Conservation (phyloP, 192 early-diverging fungal species). For the Coemansia sp. region DNA sequence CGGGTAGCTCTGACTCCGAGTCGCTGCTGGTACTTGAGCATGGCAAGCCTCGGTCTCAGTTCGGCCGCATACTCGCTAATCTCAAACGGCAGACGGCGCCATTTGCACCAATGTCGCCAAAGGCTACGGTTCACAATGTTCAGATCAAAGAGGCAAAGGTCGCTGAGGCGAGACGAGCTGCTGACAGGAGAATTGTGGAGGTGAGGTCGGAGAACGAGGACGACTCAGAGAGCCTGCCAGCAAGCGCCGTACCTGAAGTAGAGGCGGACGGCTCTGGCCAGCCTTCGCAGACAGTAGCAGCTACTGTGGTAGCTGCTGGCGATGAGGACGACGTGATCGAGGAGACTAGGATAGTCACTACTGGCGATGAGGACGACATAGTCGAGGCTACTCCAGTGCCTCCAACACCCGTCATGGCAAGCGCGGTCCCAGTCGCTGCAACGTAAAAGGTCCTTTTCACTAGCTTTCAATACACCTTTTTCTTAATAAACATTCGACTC, state of each 20-base stretch:
- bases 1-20: slow-evolving; percentile 18
- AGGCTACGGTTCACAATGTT: not conserved
- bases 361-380: not conserved
- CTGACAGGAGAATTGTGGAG: not conserved
- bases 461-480: slow-evolving; percentile 8
- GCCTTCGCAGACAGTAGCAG: not conserved
- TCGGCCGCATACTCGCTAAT: slow-evolving; percentile 51
- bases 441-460: not conserved
- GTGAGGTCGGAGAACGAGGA: not conserved
- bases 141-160: not conserved
- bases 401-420: not conserved
- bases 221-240: not conserved
- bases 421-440: not conserved
- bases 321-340: not conserved
- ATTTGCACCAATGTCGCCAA: not conserved
- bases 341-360: not conserved
- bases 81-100: slow-evolving; percentile 26
- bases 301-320: not conserved
- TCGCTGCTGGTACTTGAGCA: not conserved
- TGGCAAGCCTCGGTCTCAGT: slow-evolving; percentile 43
- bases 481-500: not conserved
- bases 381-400: not conserved
- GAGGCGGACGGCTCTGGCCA: not conserved
- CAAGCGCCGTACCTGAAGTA: not conserved
- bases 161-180: not conserved